Base-by-base conservation (phyloP, 2,329 filamentous ascomycete genomes). In the Shiraia sp. region DNA sequence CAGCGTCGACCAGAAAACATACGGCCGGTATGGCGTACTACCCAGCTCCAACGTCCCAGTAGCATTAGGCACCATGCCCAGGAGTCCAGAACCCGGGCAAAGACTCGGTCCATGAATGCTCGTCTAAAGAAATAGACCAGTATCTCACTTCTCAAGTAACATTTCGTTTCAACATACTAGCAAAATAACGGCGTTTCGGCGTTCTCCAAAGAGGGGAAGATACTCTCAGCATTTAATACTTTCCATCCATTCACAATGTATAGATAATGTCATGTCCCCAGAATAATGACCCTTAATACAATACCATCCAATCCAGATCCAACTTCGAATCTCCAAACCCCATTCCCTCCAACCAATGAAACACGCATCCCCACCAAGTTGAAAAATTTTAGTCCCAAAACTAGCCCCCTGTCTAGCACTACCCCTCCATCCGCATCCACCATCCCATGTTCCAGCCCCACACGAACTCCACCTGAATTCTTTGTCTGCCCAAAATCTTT, bases 1-100 rank as follows among this genome's bases (percentile, higher is more conserved):
- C 33, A 95, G 88, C 42, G 85, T 96, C 12, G 92, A 97, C 63
- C 91, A 96, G 71, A 96, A 96, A 78, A 96, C 89, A 5, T 96
- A 92, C 61, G 92, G 92, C 6, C 80, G 92, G 38, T 96, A 95
- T 59, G 92, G 92, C 2, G 87, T 96, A 10, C 74, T 97, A 42
- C 92, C 91, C 3, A 65, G 54, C 3, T 47, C 59, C 12, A 51
- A 46, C 30, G 49, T 22, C 10, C 31, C 31, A 2, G 38, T 61
- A 17, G 49, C 56, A 3, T 36, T 62, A 32, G 49, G 45, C 2
- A 53, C 35, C 12, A 47, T 59, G 40, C 54, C 61, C 2, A 50
- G 62, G 33, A 65, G 57, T 49, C 61, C 65, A 2, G 63, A 65
- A n/a, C 37, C 48, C 2, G 62, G 59, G n/a, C 56, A 59, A 29